Conservation (phyloP, 83 land plant genomes). For the Picea abies region DNA sequence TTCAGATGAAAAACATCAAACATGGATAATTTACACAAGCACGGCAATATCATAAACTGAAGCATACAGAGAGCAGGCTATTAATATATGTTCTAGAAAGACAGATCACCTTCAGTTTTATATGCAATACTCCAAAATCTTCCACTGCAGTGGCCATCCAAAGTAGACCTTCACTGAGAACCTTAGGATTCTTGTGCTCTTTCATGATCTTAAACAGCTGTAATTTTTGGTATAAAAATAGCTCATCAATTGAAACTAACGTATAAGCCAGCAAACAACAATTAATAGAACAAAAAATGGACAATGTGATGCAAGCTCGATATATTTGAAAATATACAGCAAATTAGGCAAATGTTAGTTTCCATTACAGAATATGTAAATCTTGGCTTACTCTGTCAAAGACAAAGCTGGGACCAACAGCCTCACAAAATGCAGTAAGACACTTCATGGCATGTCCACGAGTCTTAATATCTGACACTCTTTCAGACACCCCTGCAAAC, state of each 20-base stretch:
- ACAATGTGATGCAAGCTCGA: background rate
- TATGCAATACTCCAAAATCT: slow-evolving; percentile 83
- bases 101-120: slow-evolving; percentile 78
- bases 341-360: background rate
- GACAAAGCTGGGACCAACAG: slow-evolving; percentile 94
- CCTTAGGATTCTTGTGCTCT: slow-evolving; percentile 99
- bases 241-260: too few relatives aligned
- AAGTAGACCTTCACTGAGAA: slow-evolving; percentile 86
- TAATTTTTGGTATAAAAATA: background rate
- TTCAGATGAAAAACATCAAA: too few relatives aligned
- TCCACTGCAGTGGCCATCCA: slow-evolving; percentile 98
- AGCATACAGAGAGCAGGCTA: too few relatives aligned
- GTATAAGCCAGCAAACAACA: too few relatives aligned
- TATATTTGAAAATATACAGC: background rate
- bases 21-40: too few relatives aligned
- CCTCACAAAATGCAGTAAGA: slow-evolving; percentile 94
- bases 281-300: slow-evolving; percentile 8
- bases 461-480: slow-evolving; percentile 91
- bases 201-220: slow-evolving; percentile 95
- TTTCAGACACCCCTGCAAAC: slow-evolving; percentile 78
- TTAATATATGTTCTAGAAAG: too few relatives aligned
- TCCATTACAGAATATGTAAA: background rate
- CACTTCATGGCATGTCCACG: slow-evolving; percentile 90
- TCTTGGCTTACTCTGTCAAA: slow-evolving; percentile 78
- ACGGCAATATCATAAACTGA: too few relatives aligned